Conservation (phyloP, 2,329 filamentous ascomycete species). For the Mycosphaerella sp. region DNA sequence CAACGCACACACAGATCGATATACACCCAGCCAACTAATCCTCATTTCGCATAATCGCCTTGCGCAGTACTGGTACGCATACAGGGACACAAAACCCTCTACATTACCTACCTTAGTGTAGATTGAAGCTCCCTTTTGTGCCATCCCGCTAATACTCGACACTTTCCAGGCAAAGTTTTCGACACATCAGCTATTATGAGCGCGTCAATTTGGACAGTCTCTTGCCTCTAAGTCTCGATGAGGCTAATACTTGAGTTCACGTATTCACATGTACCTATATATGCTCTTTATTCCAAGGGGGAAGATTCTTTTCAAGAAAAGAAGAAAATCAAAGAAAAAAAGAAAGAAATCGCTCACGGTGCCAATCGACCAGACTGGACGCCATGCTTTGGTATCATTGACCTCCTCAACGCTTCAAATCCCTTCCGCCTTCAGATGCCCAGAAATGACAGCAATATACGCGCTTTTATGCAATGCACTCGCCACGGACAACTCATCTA, state of each 20-base stretch:
- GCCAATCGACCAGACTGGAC: neutral
- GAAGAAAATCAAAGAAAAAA: no score
- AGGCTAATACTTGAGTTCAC: neutral
- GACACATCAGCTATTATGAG: slow-evolving; percentile 45
- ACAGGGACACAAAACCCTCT: neutral
- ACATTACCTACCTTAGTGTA: neutral
- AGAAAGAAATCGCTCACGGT: neutral
- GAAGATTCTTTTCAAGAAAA: no score
- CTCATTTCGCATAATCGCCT: slow-evolving; percentile 69
- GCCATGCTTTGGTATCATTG: neutral
- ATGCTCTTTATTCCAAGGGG: neutral
- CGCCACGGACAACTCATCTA: neutral
- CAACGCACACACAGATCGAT: slow-evolving; percentile 53
- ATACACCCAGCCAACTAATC: slow-evolving; percentile 68
- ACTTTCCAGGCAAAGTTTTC: slow-evolving; percentile 54
- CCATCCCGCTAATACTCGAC: slow-evolving; percentile 48
- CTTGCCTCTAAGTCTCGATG: slow-evolving; percentile 11
- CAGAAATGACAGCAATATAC: neutral
- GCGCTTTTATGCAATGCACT: neutral
- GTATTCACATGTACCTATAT: neutral
- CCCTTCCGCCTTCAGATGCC: neutral
- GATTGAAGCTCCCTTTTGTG: neutral
- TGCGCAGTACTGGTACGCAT: slow-evolving; percentile 39
- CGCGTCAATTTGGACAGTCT: slow-evolving; percentile 41
- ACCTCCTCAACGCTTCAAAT: neutral